These are phyloP conservation scores for Xylogone sp. DNA, from an alignment of 2,329 filamentous ascomycete species.

Conservation along the genomic window DNA sequence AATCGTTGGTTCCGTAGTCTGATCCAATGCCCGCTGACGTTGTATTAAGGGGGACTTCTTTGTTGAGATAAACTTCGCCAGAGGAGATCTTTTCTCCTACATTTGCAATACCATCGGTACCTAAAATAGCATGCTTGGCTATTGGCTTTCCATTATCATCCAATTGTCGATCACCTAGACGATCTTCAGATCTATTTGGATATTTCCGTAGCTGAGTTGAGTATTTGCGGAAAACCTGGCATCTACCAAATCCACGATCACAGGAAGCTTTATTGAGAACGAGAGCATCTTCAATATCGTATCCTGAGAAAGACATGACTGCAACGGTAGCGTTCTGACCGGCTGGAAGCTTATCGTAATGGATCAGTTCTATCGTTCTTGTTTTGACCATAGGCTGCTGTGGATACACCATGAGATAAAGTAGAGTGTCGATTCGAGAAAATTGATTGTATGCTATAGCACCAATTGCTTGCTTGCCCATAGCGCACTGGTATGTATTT, in stretches of 20 bases:
- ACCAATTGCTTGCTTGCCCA: constrained; percentile 99
- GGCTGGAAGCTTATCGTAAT: constrained; percentile 95
- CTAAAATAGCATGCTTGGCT: constrained; percentile 69
- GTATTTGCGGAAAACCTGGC: constrained; percentile 97
- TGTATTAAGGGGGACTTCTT: constrained; percentile 78
- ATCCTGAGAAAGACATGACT: constrained; percentile 98
- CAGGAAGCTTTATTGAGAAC: constrained; percentile 95
- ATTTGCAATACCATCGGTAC: constrained; percentile 82
- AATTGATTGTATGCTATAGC: constrained; percentile 98
- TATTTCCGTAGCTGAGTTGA: constrained; percentile 84
- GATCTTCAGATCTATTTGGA: constrained; percentile 70
- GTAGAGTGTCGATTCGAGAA: constrained; percentile 89
- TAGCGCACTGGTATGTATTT: constrained; percentile 99
- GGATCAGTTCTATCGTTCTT: constrained; percentile 91
- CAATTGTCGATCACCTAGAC: constrained; percentile 56
- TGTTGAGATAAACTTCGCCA: constrained; percentile 87
- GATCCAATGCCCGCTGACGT: constrained; percentile 67
- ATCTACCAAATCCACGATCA: constrained; percentile 92
- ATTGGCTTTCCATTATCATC: constrained; percentile 51
- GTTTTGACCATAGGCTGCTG: constrained; percentile 98
- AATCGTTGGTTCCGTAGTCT: constrained; percentile 60
- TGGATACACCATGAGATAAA: constrained; percentile 96
- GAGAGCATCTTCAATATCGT: constrained; percentile 98
- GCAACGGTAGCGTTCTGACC: constrained; percentile 97
- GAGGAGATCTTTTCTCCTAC: constrained; percentile 76